phyloP scores from a whole-genome alignment of 257 asterid genomes.

The Leptodermis oblonga region DNA sequence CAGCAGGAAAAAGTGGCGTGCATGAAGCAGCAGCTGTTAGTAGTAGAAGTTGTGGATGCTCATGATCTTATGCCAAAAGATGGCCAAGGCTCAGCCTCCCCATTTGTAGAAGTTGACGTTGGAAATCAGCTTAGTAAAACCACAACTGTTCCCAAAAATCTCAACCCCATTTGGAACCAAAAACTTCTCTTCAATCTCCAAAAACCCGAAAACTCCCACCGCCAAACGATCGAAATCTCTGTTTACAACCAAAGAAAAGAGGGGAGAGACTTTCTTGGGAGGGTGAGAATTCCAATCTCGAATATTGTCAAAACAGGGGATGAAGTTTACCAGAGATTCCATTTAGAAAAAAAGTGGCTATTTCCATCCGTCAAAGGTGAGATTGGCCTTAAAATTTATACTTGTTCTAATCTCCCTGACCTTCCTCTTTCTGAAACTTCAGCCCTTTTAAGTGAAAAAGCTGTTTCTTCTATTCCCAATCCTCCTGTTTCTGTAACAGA shows the following conservation, averaged over 20 bases:
- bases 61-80: slow-evolving; percentile 71
- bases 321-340: slow-evolving; percentile 60
- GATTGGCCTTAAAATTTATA: slow-evolving; percentile 60
- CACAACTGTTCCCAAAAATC: slow-evolving; percentile 56
- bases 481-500: slow-evolving; percentile 14
- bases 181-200: slow-evolving; percentile 49
- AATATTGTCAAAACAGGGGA: slow-evolving; percentile 58
- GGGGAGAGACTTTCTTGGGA: slow-evolving; percentile 58
- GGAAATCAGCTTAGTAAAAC: slow-evolving; percentile 57
- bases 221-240: slow-evolving; percentile 42
- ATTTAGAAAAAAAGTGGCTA: slow-evolving; percentile 47
- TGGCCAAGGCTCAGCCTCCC: slow-evolving; percentile 64
- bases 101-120: slow-evolving; percentile 72
- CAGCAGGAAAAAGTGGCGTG: slow-evolving; percentile 34
- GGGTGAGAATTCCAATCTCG: slow-evolving; percentile 57
- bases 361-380: slow-evolving; percentile 50
- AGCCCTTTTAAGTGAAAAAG: slow-evolving; percentile 10
- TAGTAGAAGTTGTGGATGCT: slow-evolving; percentile 71
- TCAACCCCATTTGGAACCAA: slow-evolving; percentile 69
- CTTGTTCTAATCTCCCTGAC: slow-evolving; percentile 20
- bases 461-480: slow-evolving; percentile 17
- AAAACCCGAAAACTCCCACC: slow-evolving; percentile 24
- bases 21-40: too few species aligned
- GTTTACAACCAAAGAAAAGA: slow-evolving; percentile 52
- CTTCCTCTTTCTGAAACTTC: slow-evolving; percentile 18